A percentile compares a stretch with the other conserved stretches of the same genome.
Evolutionary conservation across 2,329 filamentous ascomycete genomes (phyloP).

Genomic region (Pseudodiploospora longispora): DNA sequence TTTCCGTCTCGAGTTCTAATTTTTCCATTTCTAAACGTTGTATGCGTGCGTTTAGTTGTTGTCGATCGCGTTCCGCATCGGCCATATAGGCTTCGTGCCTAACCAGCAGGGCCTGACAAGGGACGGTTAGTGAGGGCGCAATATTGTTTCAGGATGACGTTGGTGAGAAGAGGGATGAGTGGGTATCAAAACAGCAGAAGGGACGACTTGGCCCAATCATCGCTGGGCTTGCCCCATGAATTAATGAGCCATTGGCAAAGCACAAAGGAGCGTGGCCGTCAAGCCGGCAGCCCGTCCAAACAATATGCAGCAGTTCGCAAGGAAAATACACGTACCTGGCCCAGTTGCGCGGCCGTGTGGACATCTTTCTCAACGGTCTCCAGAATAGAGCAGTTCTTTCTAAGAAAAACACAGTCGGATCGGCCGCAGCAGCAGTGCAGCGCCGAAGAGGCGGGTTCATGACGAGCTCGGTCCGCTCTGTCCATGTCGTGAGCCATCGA

Average conservation of each 20-base stretch:
- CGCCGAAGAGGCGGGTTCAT: slow-evolving; percentile 21
- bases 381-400: slow-evolving; percentile 70
- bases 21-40: slow-evolving; percentile 70
- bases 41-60: slow-evolving; percentile 63
- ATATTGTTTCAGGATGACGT: slow-evolving; percentile 1
- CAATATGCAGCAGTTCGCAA: slow-evolving; percentile 14
- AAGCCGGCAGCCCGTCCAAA: too few species aligned
- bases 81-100: slow-evolving; percentile 93
- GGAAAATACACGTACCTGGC: slow-evolving; percentile 64
- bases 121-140: slow-evolving; percentile 59
- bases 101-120: slow-evolving; percentile 75
- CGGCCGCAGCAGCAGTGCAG: slow-evolving; percentile 80
- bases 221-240: too few species aligned
- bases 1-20: slow-evolving; percentile 63
- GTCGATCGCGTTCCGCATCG: slow-evolving; percentile 79
- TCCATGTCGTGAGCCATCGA: slow-evolving; percentile 2
- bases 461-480: slow-evolving; percentile 15
- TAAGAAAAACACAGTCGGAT: slow-evolving; percentile 68
- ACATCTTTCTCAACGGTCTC: slow-evolving; percentile 83
- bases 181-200: too few species aligned
- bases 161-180: too few species aligned
- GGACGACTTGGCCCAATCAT: too few species aligned
- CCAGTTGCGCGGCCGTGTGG: slow-evolving; percentile 74
- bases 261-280: too few species aligned
- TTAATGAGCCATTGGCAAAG: too few species aligned